Base-by-base conservation (phyloP, 768 basidiomycete genomes). In the Pleurotus tuber-regium region DNA sequence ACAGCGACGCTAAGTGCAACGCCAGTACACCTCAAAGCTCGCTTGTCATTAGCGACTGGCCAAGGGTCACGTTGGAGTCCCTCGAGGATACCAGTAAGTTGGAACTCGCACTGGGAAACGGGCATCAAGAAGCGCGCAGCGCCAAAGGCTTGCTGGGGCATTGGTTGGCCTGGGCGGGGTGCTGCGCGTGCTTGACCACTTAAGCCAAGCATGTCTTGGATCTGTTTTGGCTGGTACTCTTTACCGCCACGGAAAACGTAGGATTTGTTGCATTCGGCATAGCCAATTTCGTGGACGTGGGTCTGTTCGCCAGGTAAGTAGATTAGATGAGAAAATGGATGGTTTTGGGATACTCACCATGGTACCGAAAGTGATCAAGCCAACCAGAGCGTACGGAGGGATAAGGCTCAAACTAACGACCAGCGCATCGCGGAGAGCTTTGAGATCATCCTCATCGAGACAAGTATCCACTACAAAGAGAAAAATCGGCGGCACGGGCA, bases 241-340 rank as follows among this genome's bases (percentile, higher is more conserved):
- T 98, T 99, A 10, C 87, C 90, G 38, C 97, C 97, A 23, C 96
- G 88, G 84, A 99, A 99, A 51, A 98, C 97, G 68, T 97, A 98
- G 3, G 95, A 97, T 68, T 98, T 98, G 72, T 83, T 91, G 72
- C 95, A 98, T 66, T 96, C 91, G 2, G 85, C 80, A 61, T 98
- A 98, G 26, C 95, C 94, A 29, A 98, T 88, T 72, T 99, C 97
- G 67, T 99, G 97, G 1, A 99, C 92, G 87, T 96, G 94, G 5
- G 96, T 82, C 96, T 98, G 46, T n/a, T 43, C 8, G 35, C 16
- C 14, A 9, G 56, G 28, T 23, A 33, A 38, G 43, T 40, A 23
- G 1, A 36, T 3, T 5, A 12, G 50, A 39, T 8, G 12, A 51
- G 31, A 19, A 5, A 39, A 49, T 24, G 35, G 11, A 8, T 19